phyloP scores from a whole-genome alignment of 2,329 filamentous ascomycete species.

The Sarocladium kiliense region DNA sequence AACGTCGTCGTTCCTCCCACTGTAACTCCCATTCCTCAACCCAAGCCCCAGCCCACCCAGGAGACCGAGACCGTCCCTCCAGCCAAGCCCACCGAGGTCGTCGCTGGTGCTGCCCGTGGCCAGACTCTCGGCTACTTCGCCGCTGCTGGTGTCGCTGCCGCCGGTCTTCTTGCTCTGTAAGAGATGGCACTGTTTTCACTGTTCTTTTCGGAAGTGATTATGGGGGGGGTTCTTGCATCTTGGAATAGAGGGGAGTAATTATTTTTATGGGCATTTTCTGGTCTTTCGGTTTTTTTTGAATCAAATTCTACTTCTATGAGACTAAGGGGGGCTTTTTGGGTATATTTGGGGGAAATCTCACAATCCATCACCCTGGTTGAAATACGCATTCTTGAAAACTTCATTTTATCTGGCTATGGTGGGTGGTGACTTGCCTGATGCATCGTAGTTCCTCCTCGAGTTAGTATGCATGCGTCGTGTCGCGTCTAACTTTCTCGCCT shows the following conservation, averaged over 20 bases:
- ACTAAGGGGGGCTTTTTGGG: neutral
- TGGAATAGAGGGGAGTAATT: neutral
- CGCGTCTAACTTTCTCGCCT: too few relatives aligned
- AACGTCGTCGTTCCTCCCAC: constrained; percentile 2
- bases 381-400: neutral
- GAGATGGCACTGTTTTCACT: neutral
- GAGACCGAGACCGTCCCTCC: neutral
- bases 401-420: too few relatives aligned
- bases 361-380: constrained; percentile 1
- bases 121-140: constrained; percentile 6
- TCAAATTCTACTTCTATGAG: neutral
- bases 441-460: too few relatives aligned
- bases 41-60: neutral
- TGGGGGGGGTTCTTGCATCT: neutral
- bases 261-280: constrained; percentile 2
- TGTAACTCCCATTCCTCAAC: constrained; percentile 6
- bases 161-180: constrained; percentile 11
- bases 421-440: too few relatives aligned
- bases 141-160: constrained; percentile 9
- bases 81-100: neutral
- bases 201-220: neutral
- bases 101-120: constrained; percentile 8
- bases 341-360: neutral
- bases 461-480: too few relatives aligned
- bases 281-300: neutral